A percentile compares a stretch with the other conserved stretches of the same genome.
These are phyloP conservation scores for Monosporascus sp. DNA, from an alignment of 2,329 filamentous ascomycete genomes.

Conservation along the genomic window DNA sequence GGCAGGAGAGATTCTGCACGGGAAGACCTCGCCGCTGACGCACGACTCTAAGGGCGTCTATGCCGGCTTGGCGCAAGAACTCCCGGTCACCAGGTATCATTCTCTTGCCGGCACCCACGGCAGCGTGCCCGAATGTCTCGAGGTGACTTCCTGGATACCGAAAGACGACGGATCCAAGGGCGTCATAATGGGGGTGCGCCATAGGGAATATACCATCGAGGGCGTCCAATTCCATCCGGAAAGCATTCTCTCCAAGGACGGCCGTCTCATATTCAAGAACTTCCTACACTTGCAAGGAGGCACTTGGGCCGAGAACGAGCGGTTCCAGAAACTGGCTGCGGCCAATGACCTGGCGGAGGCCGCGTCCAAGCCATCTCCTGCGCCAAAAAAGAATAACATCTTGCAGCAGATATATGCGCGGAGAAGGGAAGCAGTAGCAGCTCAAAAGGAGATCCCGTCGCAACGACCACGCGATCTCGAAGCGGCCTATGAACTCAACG, in stretches of 20 bases:
- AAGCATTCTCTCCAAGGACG: conserved; percentile 88
- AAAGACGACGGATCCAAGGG: conserved; percentile 71
- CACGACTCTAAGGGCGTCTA: conserved; percentile 95
- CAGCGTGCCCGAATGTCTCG: conserved; percentile 77
- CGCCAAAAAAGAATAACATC: conserved; percentile 71
- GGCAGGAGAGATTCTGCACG: conserved; percentile 93
- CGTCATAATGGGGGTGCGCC: conserved; percentile 94
- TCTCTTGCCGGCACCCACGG: conserved; percentile 89
- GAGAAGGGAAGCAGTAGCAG: conserved; percentile 67
- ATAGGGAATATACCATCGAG: conserved; percentile 87
- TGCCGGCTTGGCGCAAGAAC: conserved; percentile 66
- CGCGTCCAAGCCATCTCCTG: conserved; percentile 21
- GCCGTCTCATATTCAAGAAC: conserved; percentile 85
- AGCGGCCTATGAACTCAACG: conserved; percentile 76
- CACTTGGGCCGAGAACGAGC: conserved; percentile 80
- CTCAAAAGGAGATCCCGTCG: conserved; percentile 81
- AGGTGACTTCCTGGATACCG: conserved; percentile 86
- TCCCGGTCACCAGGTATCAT: conserved; percentile 92
- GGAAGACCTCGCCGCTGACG: conserved; percentile 86
- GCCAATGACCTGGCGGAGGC: conserved; percentile 21
- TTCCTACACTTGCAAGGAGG: conserved; percentile 85
- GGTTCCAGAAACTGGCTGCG: conserved; percentile 39
- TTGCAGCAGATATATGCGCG: conserved; percentile 86
- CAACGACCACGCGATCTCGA: conserved; percentile 79
- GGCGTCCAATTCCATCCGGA: conserved; percentile 98